Conservation (phyloP, 306 rosid species). For the Vigna angularis region DNA sequence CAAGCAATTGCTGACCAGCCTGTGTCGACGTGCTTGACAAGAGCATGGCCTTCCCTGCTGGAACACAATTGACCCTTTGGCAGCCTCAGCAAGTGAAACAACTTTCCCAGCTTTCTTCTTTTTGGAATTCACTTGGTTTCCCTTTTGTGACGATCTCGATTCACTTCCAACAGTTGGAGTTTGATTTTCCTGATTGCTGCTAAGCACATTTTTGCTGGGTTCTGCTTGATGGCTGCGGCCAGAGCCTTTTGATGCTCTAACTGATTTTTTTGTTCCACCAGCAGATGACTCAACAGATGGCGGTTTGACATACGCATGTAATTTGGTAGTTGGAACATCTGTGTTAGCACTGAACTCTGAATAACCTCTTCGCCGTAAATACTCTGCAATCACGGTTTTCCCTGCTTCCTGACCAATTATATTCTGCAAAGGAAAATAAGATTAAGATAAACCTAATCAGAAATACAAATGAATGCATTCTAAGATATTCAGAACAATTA, state of each 20-base stretch:
- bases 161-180: constrained; percentile 48
- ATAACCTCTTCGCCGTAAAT: constrained; percentile 67
- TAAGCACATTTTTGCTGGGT: constrained; percentile 49
- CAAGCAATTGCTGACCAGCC: constrained; percentile 80
- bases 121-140: constrained; percentile 69
- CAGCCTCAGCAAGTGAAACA: constrained; percentile 87
- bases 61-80: constrained; percentile 89
- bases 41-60: constrained; percentile 91
- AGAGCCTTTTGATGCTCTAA: constrained; percentile 58
- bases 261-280: constrained; percentile 66
- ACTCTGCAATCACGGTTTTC: constrained; percentile 80
- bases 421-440: constrained; percentile 62
- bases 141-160: constrained; percentile 53
- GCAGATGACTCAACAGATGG: constrained; percentile 62
- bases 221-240: constrained; percentile 49
- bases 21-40: constrained; percentile 88
- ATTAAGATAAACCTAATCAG: constrained; percentile 18
- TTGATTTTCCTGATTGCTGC: constrained; percentile 52
- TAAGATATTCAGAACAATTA: constrained; percentile 15
- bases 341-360: constrained; percentile 51
- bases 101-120: constrained; percentile 88
- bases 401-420: constrained; percentile 87
- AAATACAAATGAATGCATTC: constrained; percentile 15
- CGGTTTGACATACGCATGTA: constrained; percentile 92
- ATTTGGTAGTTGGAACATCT: constrained; percentile 54